Evolutionary conservation across 768 basidiomycete genomes (phyloP), one percentile per base, ranked within the genome.

Genomic region (Boletus speciosus): DNA sequence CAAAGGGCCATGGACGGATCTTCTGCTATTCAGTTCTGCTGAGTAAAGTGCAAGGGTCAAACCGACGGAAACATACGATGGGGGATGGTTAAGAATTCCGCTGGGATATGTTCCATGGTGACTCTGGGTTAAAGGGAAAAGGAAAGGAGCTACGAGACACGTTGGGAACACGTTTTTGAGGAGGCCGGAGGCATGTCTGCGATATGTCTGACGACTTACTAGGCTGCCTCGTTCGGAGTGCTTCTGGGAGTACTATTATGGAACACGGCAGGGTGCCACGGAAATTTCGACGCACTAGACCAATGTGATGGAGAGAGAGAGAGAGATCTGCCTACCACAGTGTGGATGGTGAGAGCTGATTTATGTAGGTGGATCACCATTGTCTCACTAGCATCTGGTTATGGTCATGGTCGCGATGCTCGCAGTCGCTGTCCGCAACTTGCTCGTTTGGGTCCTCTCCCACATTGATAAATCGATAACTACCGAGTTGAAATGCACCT

Each of bases 81-180:
- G 51, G 61, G 58, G 39, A 59, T 59, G 48, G 58, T 49, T 16
- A 57, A 49, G 51, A 54, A 59, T 58, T 63, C 54, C n/a, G 51
- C 44, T 55, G 56, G 57, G 54, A 56, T 56, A 52, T 58, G 58
- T 59, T 61, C 49, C 60, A 66, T 57, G 40, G 25, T 21, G 45
- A 42, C 58, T 60, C 54, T 37, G 53, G 45, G 60, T 69, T 71
- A 65, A 67, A 69, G 59, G 65, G 69, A 12, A 56, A 47, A 41
- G 49, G 10, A 51, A 42, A 39, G 45, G 50, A 54, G 14, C 51
- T 66, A 48, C 37, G 35, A 58, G 35, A 49, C 68, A 69, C 65
- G 69, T 39, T 59, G 51, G 53, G 10, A 57, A 69, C 68, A 71
- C 68, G 69, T 71, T 69, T 59, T 47, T 54, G 35, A 55, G 54